Conservation (phyloP, 805 yeast species). For the Naumovozyma castellii region DNA sequence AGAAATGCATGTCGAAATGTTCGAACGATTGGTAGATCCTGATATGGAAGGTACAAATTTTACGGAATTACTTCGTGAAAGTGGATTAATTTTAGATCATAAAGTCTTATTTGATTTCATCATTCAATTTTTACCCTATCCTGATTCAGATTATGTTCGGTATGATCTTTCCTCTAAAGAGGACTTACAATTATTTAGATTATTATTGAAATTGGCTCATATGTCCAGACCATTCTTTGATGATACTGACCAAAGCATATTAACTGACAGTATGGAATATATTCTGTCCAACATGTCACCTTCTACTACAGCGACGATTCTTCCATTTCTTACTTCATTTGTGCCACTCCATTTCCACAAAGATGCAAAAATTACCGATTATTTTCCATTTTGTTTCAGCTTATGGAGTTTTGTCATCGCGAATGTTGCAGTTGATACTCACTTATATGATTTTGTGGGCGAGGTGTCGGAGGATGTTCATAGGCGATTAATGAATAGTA, state of each 20-base stretch:
- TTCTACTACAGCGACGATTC: slow-evolving; percentile 41
- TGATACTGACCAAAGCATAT: slow-evolving; percentile 25
- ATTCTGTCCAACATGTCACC: slow-evolving; percentile 45
- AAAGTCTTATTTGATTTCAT: slow-evolving; percentile 26
- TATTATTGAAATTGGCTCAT: slow-evolving; percentile 43
- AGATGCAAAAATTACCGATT: slow-evolving; percentile 39
- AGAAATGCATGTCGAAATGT: slow-evolving; percentile 51
- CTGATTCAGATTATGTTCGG: slow-evolving; percentile 40
- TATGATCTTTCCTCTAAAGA: slow-evolving; percentile 24
- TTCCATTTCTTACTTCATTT: slow-evolving; percentile 44
- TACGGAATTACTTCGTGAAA: slow-evolving; percentile 21
- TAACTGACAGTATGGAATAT: slow-evolving; percentile 43
- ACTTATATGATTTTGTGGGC: slow-evolving; percentile 56
- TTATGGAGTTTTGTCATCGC: slow-evolving; percentile 55
- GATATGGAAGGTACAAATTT: slow-evolving; percentile 29
- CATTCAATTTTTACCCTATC: slow-evolving; percentile 34
- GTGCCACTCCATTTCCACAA: slow-evolving; percentile 38
- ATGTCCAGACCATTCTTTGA: slow-evolving; percentile 48
- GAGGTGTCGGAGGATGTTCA: slow-evolving; percentile 45
- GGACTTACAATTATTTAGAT: slow-evolving; percentile 42
- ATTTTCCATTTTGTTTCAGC: slow-evolving; percentile 59
- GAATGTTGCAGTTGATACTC: slow-evolving; percentile 47
- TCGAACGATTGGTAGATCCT: slow-evolving; percentile 44
- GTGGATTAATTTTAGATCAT: slow-evolving; percentile 32
- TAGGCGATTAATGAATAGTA: slow-evolving; percentile 14